These are phyloP conservation scores for Xerocomellus amylosporus DNA, from an alignment of 768 basidiomycete genomes.

Conservation along the genomic window DNA sequence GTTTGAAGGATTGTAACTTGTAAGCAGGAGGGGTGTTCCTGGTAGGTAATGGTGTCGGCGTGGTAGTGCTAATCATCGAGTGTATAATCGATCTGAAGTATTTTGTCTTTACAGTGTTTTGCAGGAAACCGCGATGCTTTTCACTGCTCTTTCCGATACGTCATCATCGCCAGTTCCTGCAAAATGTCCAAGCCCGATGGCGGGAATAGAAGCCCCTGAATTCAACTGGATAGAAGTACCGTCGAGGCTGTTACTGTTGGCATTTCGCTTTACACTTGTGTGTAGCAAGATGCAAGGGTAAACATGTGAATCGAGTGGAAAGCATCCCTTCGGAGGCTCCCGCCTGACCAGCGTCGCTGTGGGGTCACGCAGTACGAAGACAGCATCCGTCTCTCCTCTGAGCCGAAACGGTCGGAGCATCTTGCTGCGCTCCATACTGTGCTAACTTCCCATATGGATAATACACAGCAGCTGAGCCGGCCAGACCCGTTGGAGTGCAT, in stretches of 20 bases:
- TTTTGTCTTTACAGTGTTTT: neutral
- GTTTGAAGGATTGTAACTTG: conserved; percentile 48
- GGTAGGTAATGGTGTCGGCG: neutral
- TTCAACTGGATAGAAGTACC: neutral
- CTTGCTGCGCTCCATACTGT: neutral
- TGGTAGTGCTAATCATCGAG: neutral
- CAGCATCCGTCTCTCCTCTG: neutral
- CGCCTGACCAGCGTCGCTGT: neutral
- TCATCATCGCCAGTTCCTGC: neutral
- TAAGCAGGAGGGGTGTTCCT: conserved; percentile 8
- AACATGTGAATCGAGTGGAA: neutral
- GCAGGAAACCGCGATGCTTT: too few relatives aligned
- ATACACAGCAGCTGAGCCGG: neutral
- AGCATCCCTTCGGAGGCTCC: too few relatives aligned
- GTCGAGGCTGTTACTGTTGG: neutral
- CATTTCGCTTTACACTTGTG: neutral
- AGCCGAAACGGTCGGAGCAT: neutral
- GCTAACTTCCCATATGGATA: neutral
- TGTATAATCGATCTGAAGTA: neutral
- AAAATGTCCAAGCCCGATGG: neutral
- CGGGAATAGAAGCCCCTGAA: neutral
- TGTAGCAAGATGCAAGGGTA: neutral
- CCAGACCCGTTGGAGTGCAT: neutral
- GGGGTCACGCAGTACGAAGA: neutral
- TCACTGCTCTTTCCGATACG: too few relatives aligned